Evolutionary conservation across 441 rosid species (phyloP).

Genomic region (Euphorbia corollata): DNA sequence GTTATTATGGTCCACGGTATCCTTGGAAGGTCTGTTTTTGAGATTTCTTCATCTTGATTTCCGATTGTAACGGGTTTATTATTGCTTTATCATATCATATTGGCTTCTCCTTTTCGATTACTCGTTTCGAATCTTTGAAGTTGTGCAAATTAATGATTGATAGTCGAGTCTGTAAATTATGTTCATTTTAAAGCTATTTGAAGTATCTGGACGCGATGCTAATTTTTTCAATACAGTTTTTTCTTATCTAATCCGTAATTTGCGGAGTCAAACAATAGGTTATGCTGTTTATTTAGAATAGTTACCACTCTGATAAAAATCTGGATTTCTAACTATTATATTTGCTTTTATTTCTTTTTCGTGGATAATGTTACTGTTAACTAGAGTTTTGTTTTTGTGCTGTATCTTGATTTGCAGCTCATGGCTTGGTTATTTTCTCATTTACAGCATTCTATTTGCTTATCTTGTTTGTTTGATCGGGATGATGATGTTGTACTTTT

Average conservation of each 20-base stretch:
- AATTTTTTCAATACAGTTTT: neutral
- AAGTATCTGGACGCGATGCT: neutral
- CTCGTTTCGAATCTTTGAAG: neutral
- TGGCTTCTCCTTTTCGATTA: neutral
- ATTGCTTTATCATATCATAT: neutral
- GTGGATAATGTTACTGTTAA: neutral
- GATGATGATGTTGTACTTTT: constrained; percentile 14
- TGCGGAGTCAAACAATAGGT: neutral
- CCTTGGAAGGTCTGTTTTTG: constrained; percentile 59
- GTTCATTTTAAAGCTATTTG: neutral
- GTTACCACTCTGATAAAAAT: neutral
- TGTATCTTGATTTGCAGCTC: neutral
- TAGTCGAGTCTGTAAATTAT: neutral
- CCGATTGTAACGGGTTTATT: neutral
- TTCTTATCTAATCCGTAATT: neutral
- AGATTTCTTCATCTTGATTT: neutral
- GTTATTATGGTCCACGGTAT: constrained; percentile 95
- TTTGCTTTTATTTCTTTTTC: neutral
- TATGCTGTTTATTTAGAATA: neutral
- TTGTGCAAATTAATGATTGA: too few species aligned
- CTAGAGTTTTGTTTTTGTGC: neutral
- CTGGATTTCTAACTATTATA: neutral
- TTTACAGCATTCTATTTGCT: neutral
- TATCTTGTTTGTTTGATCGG: constrained; percentile 3
- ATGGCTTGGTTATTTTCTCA: neutral